phyloP scores from a whole-genome alignment of 2,329 filamentous ascomycete species.

The Davidsoniella eucalypti region DNA sequence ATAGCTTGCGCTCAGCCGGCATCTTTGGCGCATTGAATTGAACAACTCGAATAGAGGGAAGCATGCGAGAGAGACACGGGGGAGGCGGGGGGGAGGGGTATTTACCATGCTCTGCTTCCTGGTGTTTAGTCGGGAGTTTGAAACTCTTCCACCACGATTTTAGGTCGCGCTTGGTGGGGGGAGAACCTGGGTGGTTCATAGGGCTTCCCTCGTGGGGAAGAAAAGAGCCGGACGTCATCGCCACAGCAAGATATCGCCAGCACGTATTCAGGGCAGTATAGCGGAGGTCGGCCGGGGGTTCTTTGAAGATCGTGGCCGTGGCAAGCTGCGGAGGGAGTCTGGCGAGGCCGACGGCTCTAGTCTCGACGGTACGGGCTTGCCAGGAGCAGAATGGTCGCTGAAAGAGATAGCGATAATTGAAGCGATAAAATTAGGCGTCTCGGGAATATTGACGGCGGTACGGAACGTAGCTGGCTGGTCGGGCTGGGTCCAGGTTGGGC shows the following conservation, averaged over 20 bases:
- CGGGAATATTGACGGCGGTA: no score
- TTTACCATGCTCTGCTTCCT: slow-evolving; percentile 37
- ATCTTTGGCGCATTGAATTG: no score
- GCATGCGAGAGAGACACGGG: not conserved
- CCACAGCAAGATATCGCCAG: not conserved
- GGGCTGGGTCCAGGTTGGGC: no score
- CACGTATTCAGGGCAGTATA: not conserved
- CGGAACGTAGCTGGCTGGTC: no score
- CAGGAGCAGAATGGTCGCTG: not conserved
- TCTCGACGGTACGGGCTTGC: not conserved
- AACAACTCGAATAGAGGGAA: not conserved
- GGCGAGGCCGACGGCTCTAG: no score
- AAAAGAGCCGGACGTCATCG: slow-evolving; percentile 23
- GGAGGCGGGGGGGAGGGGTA: not conserved
- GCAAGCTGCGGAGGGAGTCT: not conserved
- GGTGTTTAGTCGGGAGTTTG: slow-evolving; percentile 38
- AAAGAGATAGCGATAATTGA: not conserved
- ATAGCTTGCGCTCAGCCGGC: no score
- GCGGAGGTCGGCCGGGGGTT: not conserved
- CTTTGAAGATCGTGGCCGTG: not conserved
- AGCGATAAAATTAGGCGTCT: no score
- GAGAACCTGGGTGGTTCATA: slow-evolving; percentile 38
- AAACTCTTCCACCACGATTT: slow-evolving; percentile 97
- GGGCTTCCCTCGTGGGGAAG: slow-evolving; percentile 21
- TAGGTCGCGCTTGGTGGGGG: slow-evolving; percentile 71